These are phyloP conservation scores for Polymyxa betae DNA, from an alignment of 208 protist species.

Conservation along the genomic window DNA sequence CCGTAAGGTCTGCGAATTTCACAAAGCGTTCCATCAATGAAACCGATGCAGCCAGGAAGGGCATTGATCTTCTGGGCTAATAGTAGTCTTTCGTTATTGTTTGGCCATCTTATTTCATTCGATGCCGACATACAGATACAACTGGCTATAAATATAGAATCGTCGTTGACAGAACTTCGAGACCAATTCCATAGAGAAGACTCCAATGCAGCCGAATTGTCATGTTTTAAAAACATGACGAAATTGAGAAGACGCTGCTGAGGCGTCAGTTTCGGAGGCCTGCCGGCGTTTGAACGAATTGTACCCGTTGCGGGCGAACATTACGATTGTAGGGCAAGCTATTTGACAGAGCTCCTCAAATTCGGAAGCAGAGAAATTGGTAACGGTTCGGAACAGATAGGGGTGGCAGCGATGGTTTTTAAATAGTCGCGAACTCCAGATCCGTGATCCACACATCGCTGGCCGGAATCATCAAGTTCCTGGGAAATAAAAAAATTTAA, in stretches of 20 bases:
- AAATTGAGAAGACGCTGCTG: conserved; percentile 1
- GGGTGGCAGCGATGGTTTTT: background rate
- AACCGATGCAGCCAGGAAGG: background rate
- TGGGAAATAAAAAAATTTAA: background rate
- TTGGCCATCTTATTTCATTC: background rate
- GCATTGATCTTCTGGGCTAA: background rate
- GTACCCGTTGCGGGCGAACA: background rate
- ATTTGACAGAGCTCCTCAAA: background rate
- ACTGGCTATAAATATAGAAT: background rate
- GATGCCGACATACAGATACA: background rate
- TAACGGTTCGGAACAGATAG: background rate
- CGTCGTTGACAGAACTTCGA: background rate
- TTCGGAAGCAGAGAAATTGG: background rate
- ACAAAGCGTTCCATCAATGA: too few relatives aligned
- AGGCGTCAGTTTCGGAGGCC: background rate
- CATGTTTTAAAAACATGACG: background rate
- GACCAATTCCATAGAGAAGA: background rate
- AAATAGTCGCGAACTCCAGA: background rate
- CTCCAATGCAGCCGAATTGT: background rate
- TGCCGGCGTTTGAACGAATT: background rate
- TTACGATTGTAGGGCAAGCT: background rate
- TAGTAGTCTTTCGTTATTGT: background rate
- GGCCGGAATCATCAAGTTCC: background rate
- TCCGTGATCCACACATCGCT: background rate
- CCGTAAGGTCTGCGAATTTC: background rate